Conservation (phyloP, 305 asterid genomes). For the Fraxinus baroniana region DNA sequence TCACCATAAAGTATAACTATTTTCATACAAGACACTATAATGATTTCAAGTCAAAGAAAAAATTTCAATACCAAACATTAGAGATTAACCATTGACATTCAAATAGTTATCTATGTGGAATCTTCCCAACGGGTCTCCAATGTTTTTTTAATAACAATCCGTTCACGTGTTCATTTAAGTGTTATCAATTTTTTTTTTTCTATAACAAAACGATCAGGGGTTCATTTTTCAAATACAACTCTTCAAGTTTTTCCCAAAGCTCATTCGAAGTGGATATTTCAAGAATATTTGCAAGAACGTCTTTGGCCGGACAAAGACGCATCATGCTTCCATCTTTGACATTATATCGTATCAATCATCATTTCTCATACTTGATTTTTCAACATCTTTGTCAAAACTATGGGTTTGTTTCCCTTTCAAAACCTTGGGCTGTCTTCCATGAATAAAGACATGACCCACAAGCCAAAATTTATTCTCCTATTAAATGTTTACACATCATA, state of each 20-base stretch:
- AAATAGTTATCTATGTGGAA: too few species aligned
- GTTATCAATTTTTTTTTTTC: too few species aligned
- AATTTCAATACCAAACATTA: too few species aligned
- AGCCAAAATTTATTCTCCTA: background rate
- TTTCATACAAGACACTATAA: too few species aligned
- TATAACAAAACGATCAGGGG: too few species aligned
- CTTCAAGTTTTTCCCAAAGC: background rate
- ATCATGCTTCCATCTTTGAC: background rate
- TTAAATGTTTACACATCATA: background rate
- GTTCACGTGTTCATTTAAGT: too few species aligned
- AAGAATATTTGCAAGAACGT: background rate
- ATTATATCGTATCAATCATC: background rate
- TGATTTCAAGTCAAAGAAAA: too few species aligned
- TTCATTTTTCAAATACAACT: too few species aligned
- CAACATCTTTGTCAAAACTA: background rate
- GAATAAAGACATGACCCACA: background rate
- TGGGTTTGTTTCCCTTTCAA: background rate
- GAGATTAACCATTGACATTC: too few species aligned
- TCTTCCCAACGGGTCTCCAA: too few species aligned
- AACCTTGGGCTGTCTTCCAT: background rate
- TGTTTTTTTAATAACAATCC: too few species aligned
- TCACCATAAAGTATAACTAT: too few species aligned
- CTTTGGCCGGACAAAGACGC: background rate
- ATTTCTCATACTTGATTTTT: background rate
- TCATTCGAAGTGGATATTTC: background rate